Percentiles rank a stretch among this genome's conserved stretches.
Conservation (phyloP, 2,329 filamentous ascomycete genomes). For the Rutstroemia sp. region DNA sequence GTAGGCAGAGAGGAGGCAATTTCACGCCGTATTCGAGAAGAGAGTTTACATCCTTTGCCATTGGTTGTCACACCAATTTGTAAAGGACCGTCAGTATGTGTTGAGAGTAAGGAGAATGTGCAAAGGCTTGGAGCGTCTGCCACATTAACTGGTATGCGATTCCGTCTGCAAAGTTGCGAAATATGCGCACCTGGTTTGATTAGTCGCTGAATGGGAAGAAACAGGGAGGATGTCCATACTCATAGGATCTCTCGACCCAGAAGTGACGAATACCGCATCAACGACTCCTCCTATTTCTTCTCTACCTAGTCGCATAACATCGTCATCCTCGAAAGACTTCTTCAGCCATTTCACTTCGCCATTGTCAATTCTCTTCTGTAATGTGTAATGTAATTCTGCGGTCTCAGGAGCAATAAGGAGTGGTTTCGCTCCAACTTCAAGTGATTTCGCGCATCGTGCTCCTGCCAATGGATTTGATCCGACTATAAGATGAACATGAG, state of each 20-base stretch:
- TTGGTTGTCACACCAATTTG: slow-evolving; percentile 96
- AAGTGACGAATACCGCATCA: slow-evolving; percentile 87
- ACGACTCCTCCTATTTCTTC: slow-evolving; percentile 70
- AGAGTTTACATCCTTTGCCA: slow-evolving; percentile 87
- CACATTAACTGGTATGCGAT: slow-evolving; percentile 89
- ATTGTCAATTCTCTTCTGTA: slow-evolving; percentile 58
- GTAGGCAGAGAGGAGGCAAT: slow-evolving; percentile 72
- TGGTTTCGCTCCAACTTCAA: slow-evolving; percentile 75
- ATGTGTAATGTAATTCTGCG: slow-evolving; percentile 48
- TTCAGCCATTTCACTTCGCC: slow-evolving; percentile 59
- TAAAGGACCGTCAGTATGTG: slow-evolving; percentile 80
- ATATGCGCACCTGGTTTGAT: slow-evolving; percentile 52
- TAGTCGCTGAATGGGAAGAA: not conserved
- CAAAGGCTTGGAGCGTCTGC: slow-evolving; percentile 80
- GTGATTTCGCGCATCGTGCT: slow-evolving; percentile 69
- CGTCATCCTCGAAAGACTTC: slow-evolving; percentile 59
- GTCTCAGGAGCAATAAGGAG: slow-evolving; percentile 68
- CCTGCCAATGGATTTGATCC: slow-evolving; percentile 85
- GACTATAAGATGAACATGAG: slow-evolving; percentile 74
- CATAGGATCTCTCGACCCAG: slow-evolving; percentile 39
- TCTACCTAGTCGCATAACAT: slow-evolving; percentile 72
- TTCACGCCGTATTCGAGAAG: slow-evolving; percentile 80
- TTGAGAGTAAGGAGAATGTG: slow-evolving; percentile 83
- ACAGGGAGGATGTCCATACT: slow-evolving; percentile 26
- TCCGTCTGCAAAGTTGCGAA: slow-evolving; percentile 64